Evolutionary conservation across 2,329 filamentous ascomycete genomes (phyloP), one percentile per base, ranked within the genome.

Genomic region (Aureobasidium sp.): DNA sequence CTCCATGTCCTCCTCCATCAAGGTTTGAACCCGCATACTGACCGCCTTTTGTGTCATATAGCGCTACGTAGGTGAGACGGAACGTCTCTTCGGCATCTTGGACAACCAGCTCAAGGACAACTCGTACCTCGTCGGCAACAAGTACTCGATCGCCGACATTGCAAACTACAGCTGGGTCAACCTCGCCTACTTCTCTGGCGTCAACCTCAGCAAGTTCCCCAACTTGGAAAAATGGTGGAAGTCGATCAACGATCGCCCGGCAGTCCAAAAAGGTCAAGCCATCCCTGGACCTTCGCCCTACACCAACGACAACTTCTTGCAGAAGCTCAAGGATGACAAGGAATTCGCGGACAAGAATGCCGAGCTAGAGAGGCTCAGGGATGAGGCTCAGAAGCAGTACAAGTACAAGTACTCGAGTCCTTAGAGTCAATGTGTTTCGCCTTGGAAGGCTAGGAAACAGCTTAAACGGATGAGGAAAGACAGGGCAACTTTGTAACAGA

Each of bases 341-440:
- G 81, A 81, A 64, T 79, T 77, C 64, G 78, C 74, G 68, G 73
- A 79, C 71, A 75, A 76, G 68, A 75, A 80, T 64, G 73, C 76
- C 39, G 68, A 73, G 64, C 62, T 77, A 25, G 67, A 65, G 61
- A 71, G 75, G 48, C 59, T 74, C 52, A 69, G 73, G 59, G 70
- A 74, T 62, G 73, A 73, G 61, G 76, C 76, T 11, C 78, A 79
- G 68, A 73, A 78, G 66, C 70, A 79, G 67, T 79, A 78, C 65
- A 70, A 73, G 6, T 79, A 79, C 70, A 77, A 78, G 68, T 79
- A 73, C 66, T 67, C 74, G 15, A 75, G 72, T 59, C 73, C 73
- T 31, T 76, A 66, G 9, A 56, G 22, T n/a, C 25, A 20, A 39
- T 36, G 15, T 62, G 34, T 25, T 42, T 34, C 42, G 22, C 15